Base-by-base conservation (phyloP, 108 stramenopile species). In the Schizochytrium sp. region DNA sequence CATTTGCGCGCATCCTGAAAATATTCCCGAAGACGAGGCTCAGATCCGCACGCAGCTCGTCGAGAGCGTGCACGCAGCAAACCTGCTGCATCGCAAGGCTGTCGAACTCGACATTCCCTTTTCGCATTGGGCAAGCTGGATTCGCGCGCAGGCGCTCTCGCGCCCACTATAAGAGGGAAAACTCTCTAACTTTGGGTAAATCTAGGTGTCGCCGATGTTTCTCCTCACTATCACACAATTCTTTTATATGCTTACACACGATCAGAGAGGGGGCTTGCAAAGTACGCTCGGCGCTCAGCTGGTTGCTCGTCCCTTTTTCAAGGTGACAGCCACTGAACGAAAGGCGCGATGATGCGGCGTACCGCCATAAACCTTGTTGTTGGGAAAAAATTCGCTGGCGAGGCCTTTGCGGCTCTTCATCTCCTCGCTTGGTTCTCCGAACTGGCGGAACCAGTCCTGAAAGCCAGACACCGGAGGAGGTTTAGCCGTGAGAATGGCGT, bases 111-210 rank as follows among this genome's bases (percentile, higher is more conserved):
- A 53, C 48, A 83, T 83, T 53, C 76, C 76, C 6, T 83, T 83
- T 23, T 83, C 76, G 23, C 76, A 83, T 18, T 83, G 76, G 76
- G 76, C 76, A 0, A 83, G 51, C 76, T 83, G 76, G 76, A 47
- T 83, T 23, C 76, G 76, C n/a, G 45, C 76, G 10, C 45, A 83
- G 63, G 63, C 63, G 6, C 41, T 69, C 34, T 28, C 63, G 41
- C 25, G 63, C 10, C 41, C 63, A 8, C 6, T 41, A 1, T 41
- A 18, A 2, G 63, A 18, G 14, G 14, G 14, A 23, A 3, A 8
- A 41, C 63, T 59, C 58, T 59, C n/a, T 59, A 59, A 23, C n/a
- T 19, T 3, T 59, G 19, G 2, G 19, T 19, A 59, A 59, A 59
- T 3, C 58, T n/a, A 59, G n/a, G 58, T 19, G 58, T 59, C 21